Conservation (phyloP, 805 yeast species). For the Nakazawaea ishiwadae region DNA sequence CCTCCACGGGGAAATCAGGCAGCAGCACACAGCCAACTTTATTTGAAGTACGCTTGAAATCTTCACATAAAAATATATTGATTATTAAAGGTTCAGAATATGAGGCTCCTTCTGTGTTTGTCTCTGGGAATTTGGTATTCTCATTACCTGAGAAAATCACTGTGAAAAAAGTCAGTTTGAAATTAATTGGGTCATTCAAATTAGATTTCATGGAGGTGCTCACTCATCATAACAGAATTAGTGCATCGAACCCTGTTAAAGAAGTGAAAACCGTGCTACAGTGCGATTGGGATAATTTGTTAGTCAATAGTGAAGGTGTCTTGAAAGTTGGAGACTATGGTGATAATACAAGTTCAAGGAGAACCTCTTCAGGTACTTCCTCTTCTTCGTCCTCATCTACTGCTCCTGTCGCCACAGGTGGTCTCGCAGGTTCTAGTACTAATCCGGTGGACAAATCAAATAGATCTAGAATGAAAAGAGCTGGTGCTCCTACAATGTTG, state of each 20-base stretch:
- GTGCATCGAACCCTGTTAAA: conserved; percentile 27
- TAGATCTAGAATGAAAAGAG: conserved; percentile 9
- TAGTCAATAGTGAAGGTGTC: conserved; percentile 33
- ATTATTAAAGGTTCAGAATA: conserved; percentile 38
- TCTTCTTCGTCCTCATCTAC: conserved; percentile 1
- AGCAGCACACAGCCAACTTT: conserved; percentile 3
- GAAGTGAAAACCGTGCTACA: conserved; percentile 36
- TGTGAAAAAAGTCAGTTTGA: conserved; percentile 32
- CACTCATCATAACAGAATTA: conserved; percentile 23
- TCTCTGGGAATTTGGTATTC: conserved; percentile 44
- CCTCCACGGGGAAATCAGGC: background rate
- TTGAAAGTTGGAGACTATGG: conserved; percentile 38
- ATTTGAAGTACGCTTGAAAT: conserved; percentile 11
- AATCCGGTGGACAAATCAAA: conserved; percentile 1
- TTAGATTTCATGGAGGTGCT: conserved; percentile 34
- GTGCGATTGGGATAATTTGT: conserved; percentile 45
- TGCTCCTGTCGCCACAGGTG: background rate
- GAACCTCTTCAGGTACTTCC: too few species aligned
- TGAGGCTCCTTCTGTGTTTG: conserved; percentile 37
- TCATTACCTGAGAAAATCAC: conserved; percentile 38
- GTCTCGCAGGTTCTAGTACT: background rate
- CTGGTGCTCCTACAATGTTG: conserved; percentile 12
- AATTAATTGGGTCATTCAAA: conserved; percentile 37
- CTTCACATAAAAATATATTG: conserved; percentile 36
- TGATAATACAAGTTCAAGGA: too few species aligned